Percentiles rank a stretch among this genome's conserved stretches.
These are phyloP conservation scores for Trypanosoma scelopori DNA, from an alignment of 208 protist species.

Conservation along the genomic window DNA sequence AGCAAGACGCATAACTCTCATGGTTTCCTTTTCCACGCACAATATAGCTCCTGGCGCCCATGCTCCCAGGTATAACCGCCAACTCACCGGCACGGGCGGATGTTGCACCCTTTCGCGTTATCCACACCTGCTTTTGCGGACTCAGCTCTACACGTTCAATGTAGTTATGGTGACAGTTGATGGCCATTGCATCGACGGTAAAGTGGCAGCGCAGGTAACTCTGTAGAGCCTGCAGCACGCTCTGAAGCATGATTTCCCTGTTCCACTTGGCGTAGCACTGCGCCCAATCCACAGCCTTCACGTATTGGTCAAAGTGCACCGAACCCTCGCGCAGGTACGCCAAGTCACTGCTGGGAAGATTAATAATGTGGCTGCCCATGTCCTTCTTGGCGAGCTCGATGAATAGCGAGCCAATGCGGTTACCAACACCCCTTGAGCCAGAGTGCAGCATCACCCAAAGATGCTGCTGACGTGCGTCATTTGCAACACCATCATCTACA, in stretches of 20 bases:
- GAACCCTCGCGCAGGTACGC: constrained; percentile 84
- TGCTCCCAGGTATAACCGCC: constrained; percentile 88
- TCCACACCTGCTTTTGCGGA: constrained; percentile 56
- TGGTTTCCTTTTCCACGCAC: constrained; percentile 80
- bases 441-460: constrained; percentile 93
- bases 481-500: constrained; percentile 52
- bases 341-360: constrained; percentile 65
- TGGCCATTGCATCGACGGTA: constrained; percentile 37
- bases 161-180: constrained; percentile 95
- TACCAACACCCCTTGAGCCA: constrained; percentile 87
- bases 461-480: constrained; percentile 11
- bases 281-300: constrained; percentile 82
- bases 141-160: constrained; percentile 42
- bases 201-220: constrained; percentile 37
- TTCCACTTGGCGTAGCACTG: constrained; percentile 80
- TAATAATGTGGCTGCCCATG: constrained; percentile 50
- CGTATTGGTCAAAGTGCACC: constrained; percentile 80
- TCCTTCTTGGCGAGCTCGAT: constrained; percentile 85
- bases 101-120: constrained; percentile 89
- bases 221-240: constrained; percentile 59
- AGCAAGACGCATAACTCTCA: constrained; percentile 75
- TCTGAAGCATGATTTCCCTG: constrained; percentile 81
- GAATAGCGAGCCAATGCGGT: constrained; percentile 81
- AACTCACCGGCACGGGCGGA: constrained; percentile 67
- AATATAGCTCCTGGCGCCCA: constrained; percentile 88